Conservation (phyloP, 768 basidiomycete genomes). For the Tylopilus sp. region DNA sequence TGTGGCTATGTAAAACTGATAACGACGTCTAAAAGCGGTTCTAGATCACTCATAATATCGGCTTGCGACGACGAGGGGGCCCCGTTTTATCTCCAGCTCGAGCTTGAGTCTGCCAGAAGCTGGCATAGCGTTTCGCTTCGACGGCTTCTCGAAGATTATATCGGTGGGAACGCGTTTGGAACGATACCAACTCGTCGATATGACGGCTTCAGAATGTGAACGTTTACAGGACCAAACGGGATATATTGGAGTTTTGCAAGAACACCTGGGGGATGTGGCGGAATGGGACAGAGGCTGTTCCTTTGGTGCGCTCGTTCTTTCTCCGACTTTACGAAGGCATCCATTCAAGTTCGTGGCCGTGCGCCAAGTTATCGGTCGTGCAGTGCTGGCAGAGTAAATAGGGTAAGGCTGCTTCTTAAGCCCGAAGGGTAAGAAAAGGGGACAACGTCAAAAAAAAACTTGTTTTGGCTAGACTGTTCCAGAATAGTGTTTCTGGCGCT, state of each 20-base stretch:
- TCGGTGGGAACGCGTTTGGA: constrained; percentile 58
- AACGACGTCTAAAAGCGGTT: not conserved
- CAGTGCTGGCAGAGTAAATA: constrained; percentile 17
- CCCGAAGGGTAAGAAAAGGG: constrained; percentile 1
- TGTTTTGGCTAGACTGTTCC: too few relatives aligned
- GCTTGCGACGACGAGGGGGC: constrained; percentile 51
- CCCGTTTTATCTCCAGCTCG: constrained; percentile 75
- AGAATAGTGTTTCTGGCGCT: constrained; percentile 69
- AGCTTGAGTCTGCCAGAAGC: constrained; percentile 56
- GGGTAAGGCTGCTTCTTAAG: constrained; percentile 59
- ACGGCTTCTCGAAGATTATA: constrained; percentile 78
- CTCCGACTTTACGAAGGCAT: not conserved
- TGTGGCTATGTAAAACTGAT: not conserved
- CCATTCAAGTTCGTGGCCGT: constrained; percentile 4
- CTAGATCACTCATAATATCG: constrained; percentile 68
- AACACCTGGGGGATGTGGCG: constrained; percentile 67
- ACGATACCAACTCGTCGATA: constrained; percentile 26
- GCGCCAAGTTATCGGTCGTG: not conserved
- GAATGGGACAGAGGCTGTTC: constrained; percentile 72
- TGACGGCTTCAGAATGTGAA: constrained; percentile 61
- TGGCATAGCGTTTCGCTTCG: constrained; percentile 79
- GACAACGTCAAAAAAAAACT: not conserved
- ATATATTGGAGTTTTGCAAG: constrained; percentile 74
- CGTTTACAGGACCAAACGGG: constrained; percentile 64
- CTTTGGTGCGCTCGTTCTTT: constrained; percentile 52